Evolutionary conservation across 805 yeast species (phyloP).

Genomic region (Yarrowia osloensis): DNA sequence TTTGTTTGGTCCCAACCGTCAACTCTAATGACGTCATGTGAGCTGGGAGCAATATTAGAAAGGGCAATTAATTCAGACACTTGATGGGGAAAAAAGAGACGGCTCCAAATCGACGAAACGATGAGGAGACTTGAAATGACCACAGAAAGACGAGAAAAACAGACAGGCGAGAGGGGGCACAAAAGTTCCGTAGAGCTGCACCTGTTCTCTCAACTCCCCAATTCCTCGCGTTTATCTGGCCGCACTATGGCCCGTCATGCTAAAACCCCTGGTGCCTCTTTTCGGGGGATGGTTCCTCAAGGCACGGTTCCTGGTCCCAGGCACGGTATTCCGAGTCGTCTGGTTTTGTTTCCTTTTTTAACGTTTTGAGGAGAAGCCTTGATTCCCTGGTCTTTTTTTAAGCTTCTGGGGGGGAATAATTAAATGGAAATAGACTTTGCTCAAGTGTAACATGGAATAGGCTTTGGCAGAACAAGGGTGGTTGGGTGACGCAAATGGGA

Average conservation of each 20-base stretch:
- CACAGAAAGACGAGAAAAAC: too few relatives aligned
- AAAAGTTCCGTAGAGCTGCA: too few relatives aligned
- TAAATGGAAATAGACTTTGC: background rate
- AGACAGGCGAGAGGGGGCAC: too few relatives aligned
- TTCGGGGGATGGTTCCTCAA: background rate
- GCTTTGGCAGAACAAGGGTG: background rate
- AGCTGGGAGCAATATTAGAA: background rate
- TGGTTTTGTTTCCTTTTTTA: background rate
- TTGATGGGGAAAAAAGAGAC: background rate
- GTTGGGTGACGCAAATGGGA: too few relatives aligned
- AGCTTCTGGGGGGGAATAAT: background rate
- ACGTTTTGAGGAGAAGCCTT: background rate
- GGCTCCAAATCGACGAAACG: too few relatives aligned
- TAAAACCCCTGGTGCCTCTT: slow-evolving; percentile 11
- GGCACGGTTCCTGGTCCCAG: slow-evolving; percentile 30
- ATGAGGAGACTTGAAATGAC: too few relatives aligned
- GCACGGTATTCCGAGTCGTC: background rate
- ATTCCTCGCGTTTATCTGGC: too few relatives aligned
- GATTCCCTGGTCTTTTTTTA: background rate
- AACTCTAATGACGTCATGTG: slow-evolving; percentile 20
- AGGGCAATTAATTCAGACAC: too few relatives aligned
- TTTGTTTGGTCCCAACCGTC: background rate
- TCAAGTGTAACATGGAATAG: background rate
- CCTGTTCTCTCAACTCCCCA: too few relatives aligned
- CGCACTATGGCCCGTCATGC: too few relatives aligned